Evolutionary conservation across 345 rosid genomes (phyloP), one percentile per base, ranked within the genome.

Genomic region (Eucalyptus sp.): DNA sequence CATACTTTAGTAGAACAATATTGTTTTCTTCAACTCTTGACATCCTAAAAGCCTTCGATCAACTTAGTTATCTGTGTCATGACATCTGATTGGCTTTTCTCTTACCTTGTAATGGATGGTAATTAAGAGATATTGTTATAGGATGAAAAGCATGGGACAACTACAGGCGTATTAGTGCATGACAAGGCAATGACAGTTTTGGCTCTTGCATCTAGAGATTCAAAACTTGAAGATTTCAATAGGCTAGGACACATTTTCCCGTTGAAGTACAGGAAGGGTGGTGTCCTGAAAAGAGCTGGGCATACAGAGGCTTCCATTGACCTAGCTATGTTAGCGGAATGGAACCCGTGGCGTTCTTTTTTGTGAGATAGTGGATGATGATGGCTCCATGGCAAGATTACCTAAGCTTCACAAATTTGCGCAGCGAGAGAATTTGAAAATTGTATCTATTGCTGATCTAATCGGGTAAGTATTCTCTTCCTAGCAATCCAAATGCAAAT

Each of bases 101-200:
- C 37, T 86, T 29, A n/a, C 24, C 44, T 50, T 50, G 9, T 46
- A 14, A 49, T 86, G 44, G 46, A 31, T 37, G 41, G 56, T 79
- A 44, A 33, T 41, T 51, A 71, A 33, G 25, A 68, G n/a, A 31
- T 18, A 85, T 86, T 49, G 16, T 18, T 48, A 86, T 88, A 96
- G 99, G 99, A 97, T 93, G 99, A 97, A 20, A 96, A 96, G 90
- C 91, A 95, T 87, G 99, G 98, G 87, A 96, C 99, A 52, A 94
- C 97, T 29, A 97, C 98, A 7, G 97, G 99, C 79, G 96, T 96
- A 43, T 97, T 98, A 85, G 99, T 97, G 22, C 93, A 52, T 80
- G 99, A 97, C 56, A 94, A 97, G 90, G 98, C 99, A 91, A 94
- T 94, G 18, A 96, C 99, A 14, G 93, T 96, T 66, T 87, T 93